These are phyloP conservation scores for Euphorbia celastroides DNA, from an alignment of 441 rosid genomes.

Conservation along the genomic window DNA sequence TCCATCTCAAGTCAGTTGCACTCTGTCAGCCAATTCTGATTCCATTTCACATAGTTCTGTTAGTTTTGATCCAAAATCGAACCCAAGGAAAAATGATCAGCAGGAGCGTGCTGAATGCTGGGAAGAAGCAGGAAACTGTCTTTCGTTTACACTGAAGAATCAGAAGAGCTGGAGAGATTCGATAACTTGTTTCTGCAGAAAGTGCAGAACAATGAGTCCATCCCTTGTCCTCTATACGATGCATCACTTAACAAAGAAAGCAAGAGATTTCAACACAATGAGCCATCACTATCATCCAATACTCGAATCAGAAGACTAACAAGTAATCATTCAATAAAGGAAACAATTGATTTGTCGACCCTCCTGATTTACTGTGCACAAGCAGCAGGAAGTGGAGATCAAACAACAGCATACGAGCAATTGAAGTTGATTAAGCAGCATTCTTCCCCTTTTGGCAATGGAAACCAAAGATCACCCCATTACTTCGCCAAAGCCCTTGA, in stretches of 20 bases:
- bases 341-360: constrained; percentile 55
- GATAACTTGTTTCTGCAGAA: constrained; percentile 65
- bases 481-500: constrained; percentile 72
- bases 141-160: constrained; percentile 42
- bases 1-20: too few relatives aligned
- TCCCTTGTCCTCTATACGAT: too few relatives aligned
- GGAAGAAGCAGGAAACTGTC: constrained; percentile 47
- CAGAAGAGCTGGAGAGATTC: constrained; percentile 46
- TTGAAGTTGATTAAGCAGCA: constrained; percentile 65
- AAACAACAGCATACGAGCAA: constrained; percentile 49
- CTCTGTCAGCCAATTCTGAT: too few relatives aligned
- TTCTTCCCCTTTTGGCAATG: constrained; percentile 59
- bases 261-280: constrained; percentile 35
- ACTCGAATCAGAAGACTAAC: too few relatives aligned
- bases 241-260: too few relatives aligned
- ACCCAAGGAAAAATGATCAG: constrained; percentile 21
- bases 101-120: constrained; percentile 36
- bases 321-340: constrained; percentile 23
- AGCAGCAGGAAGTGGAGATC: constrained; percentile 64
- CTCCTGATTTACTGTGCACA: constrained; percentile 74
- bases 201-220: too few relatives aligned
- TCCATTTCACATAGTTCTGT: too few relatives aligned
- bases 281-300: constrained; percentile 9
- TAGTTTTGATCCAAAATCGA: too few relatives aligned
- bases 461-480: constrained; percentile 64